Conservation (phyloP, 345 rosid species). For the Xanthoceras sorbifolium region DNA sequence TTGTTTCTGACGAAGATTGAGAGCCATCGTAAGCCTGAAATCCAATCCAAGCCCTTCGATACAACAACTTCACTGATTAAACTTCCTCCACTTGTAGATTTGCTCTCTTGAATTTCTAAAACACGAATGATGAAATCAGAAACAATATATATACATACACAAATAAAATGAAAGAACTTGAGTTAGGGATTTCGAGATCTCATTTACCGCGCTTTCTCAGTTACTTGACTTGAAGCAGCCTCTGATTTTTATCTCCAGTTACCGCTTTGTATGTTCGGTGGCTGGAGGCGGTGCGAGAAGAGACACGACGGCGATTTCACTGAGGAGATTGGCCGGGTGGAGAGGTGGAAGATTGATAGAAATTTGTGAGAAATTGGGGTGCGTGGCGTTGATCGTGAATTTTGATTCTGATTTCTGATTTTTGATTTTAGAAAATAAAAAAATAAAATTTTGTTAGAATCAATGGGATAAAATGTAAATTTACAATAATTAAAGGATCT, state of each 20-base stretch:
- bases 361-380: neutral
- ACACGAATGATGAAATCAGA: neutral
- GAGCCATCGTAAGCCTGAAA: slow-evolving; percentile 66
- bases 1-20: slow-evolving; percentile 95
- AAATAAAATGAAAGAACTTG: neutral
- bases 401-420: neutral
- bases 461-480: no score
- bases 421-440: neutral
- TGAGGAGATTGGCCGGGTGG: neutral
- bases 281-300: neutral
- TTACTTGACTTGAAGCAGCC: neutral
- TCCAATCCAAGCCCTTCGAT: slow-evolving; percentile 1
- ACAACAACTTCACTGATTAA: neutral
- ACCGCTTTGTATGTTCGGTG: neutral
- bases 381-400: neutral
- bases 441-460: no score
- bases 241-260: neutral
- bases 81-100: neutral
- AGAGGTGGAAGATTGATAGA: neutral
- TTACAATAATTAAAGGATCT: no score
- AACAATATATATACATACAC: neutral
- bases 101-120: neutral
- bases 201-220: neutral
- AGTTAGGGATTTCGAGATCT: neutral
- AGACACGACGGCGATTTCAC: neutral